Conservation (phyloP, 805 yeast species). For the Ogataea philodendri region DNA sequence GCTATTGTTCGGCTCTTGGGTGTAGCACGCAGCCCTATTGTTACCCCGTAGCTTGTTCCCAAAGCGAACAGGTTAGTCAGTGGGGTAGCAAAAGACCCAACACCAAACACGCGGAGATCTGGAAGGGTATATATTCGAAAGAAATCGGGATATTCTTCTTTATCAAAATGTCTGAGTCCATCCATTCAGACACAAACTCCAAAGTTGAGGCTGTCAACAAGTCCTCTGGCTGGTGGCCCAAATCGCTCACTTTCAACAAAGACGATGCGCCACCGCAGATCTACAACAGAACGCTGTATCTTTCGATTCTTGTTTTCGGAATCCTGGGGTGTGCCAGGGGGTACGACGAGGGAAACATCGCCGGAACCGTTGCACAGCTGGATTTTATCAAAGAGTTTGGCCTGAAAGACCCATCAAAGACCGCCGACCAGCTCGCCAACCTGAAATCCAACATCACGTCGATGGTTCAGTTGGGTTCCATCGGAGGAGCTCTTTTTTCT, state of each 20-base stretch:
- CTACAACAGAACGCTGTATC: conserved; percentile 44
- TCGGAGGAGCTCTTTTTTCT: conserved; percentile 52
- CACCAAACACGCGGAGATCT: neutral
- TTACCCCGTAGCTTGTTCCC: neutral
- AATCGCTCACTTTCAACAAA: conserved; percentile 8
- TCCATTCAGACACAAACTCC: conserved; percentile 15
- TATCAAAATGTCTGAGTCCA: conserved; percentile 8
- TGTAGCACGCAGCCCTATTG: neutral
- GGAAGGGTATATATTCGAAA: neutral
- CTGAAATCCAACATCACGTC: conserved; percentile 52
- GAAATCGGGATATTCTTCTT: neutral
- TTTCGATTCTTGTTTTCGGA: conserved; percentile 42
- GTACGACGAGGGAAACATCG: conserved; percentile 52
- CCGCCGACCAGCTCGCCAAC: conserved; percentile 40
- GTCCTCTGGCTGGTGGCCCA: conserved; percentile 2
- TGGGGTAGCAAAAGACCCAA: conserved; percentile 1
- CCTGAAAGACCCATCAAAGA: conserved; percentile 38
- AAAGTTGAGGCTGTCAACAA: conserved; percentile 10
- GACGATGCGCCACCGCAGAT: conserved; percentile 35
- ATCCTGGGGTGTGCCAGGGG: conserved; percentile 57
- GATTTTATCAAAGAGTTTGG: conserved; percentile 46
- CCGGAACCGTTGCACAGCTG: conserved; percentile 44
- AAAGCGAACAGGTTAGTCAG: neutral
- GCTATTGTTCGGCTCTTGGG: conserved; percentile 1
- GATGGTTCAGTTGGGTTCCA: conserved; percentile 53